phyloP scores from a whole-genome alignment of 1,139 yeast genomes.

The Candida pseudoviswanathii region DNA sequence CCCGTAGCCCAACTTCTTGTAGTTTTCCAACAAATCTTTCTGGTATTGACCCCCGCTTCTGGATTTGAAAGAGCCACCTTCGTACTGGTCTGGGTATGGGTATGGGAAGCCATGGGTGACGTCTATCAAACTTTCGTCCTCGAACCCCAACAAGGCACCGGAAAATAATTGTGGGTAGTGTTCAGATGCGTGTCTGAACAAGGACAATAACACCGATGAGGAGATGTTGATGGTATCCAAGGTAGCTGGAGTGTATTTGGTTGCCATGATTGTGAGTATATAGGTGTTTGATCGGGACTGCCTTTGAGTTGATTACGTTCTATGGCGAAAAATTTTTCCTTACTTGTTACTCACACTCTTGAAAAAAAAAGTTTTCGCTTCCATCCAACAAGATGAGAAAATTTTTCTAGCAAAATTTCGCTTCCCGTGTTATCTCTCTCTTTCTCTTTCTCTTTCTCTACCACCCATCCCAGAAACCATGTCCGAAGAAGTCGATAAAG shows the following conservation, averaged over 20 bases:
- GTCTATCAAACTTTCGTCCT: conserved; percentile 54
- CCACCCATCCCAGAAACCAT: conserved; percentile 19
- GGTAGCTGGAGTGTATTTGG: conserved; percentile 35
- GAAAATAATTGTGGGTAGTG: conserved; percentile 66
- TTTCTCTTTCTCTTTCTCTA: not conserved
- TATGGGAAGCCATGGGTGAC: conserved; percentile 70
- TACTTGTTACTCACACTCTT: not conserved
- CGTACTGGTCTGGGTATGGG: conserved; percentile 56
- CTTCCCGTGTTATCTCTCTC: not conserved
- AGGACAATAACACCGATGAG: conserved; percentile 66
- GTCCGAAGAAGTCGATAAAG: conserved; percentile 58
- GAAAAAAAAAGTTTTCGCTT: not conserved
- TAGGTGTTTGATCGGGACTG: not conserved
- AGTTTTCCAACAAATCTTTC: conserved; percentile 63
- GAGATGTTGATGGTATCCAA: conserved; percentile 50
- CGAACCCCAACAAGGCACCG: conserved; percentile 80
- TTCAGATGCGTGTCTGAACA: conserved; percentile 74
- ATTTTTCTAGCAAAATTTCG: not conserved
- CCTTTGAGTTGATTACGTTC: not conserved
- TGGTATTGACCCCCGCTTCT: conserved; percentile 71
- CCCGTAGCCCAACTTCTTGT: conserved; percentile 68
- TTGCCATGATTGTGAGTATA: conserved; percentile 7
- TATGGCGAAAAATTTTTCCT: not conserved
- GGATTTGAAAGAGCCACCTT: conserved; percentile 56
- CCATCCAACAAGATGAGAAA: not conserved